Percentiles rank a stretch among this genome's conserved stretches.
These are phyloP conservation scores for Binderoboletus segoi DNA, from an alignment of 1,284 basidiomycete genomes.

Conservation along the genomic window DNA sequence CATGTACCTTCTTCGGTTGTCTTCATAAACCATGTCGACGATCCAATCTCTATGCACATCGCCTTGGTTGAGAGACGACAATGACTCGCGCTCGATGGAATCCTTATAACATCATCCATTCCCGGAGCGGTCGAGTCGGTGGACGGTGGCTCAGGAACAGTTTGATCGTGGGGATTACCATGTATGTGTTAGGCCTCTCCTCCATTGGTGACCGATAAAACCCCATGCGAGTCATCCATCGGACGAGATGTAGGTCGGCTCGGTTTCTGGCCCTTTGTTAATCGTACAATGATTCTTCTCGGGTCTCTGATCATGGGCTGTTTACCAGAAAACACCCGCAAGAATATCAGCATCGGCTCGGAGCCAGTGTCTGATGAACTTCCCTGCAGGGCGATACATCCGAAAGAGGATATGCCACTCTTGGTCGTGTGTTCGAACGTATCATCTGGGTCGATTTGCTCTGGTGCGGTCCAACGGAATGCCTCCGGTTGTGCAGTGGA, in stretches of 20 bases:
- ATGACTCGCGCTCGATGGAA: no score
- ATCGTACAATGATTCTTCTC: not conserved
- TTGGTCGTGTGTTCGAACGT: not conserved
- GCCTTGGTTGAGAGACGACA: not conserved
- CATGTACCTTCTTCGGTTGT: not conserved
- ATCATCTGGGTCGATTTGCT: slow-evolving; percentile 5
- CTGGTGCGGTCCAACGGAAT: slow-evolving; percentile 16
- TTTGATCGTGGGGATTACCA: not conserved
- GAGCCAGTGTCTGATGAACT: rapidly evolving
- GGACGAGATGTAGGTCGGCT: not conserved
- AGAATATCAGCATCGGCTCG: not conserved
- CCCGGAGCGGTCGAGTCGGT: not conserved
- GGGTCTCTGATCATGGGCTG: slow-evolving; percentile 8
- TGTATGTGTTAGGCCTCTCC: slow-evolving; percentile 4
- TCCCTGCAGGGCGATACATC: slow-evolving; percentile 11
- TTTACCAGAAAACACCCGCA: slow-evolving; percentile 9
- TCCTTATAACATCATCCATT: not conserved
- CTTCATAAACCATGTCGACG: no score
- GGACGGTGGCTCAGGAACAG: not conserved
- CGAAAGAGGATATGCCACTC: slow-evolving; percentile 17
- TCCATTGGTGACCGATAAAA: slow-evolving; percentile 10
- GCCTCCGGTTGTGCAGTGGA: slow-evolving; percentile 16
- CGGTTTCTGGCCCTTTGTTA: not conserved
- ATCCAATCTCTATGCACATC: not conserved
- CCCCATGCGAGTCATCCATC: slow-evolving; percentile 12